phyloP scores from a whole-genome alignment of 1,284 basidiomycete genomes.

The Leccinum subatratum region DNA sequence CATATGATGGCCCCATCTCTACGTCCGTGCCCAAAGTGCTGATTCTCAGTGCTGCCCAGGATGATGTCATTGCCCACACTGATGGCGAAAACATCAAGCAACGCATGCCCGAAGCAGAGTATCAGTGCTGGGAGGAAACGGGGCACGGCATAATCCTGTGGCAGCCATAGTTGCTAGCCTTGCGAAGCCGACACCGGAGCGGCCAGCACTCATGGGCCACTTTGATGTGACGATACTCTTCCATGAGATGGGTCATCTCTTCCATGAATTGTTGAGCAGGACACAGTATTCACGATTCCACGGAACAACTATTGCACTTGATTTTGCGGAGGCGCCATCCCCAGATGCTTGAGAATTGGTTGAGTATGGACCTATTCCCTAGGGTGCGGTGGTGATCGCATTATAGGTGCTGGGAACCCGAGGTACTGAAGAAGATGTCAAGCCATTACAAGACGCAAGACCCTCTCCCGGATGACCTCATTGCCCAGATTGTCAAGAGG shows the following conservation, averaged over 20 bases:
- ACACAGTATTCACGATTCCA: constrained; percentile 77
- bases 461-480: constrained; percentile 60
- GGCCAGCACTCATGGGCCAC: constrained; percentile 79
- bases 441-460: constrained; percentile 73
- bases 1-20: constrained; percentile 65
- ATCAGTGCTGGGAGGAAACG: constrained; percentile 56
- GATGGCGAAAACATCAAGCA: constrained; percentile 58
- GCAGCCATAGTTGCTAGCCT: constrained; percentile 82
- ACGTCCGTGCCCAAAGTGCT: constrained; percentile 54
- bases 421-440: constrained; percentile 63
- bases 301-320: constrained; percentile 71
- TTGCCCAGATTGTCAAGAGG: constrained; percentile 77
- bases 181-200: constrained; percentile 73
- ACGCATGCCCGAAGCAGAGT: constrained; percentile 68
- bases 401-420: constrained; percentile 70
- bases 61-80: constrained; percentile 57
- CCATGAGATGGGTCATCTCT: constrained; percentile 84
- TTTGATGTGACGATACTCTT: constrained; percentile 77
- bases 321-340: constrained; percentile 86
- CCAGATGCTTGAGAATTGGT: constrained; percentile 91
- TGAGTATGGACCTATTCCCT: constrained; percentile 9
- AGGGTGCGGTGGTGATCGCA: neutral
- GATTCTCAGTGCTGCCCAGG: constrained; percentile 73
- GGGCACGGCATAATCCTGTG: constrained; percentile 72
- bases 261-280: constrained; percentile 72